Base-by-base conservation (phyloP, 768 basidiomycete genomes). In the Lactifluus hygrophoroides region DNA sequence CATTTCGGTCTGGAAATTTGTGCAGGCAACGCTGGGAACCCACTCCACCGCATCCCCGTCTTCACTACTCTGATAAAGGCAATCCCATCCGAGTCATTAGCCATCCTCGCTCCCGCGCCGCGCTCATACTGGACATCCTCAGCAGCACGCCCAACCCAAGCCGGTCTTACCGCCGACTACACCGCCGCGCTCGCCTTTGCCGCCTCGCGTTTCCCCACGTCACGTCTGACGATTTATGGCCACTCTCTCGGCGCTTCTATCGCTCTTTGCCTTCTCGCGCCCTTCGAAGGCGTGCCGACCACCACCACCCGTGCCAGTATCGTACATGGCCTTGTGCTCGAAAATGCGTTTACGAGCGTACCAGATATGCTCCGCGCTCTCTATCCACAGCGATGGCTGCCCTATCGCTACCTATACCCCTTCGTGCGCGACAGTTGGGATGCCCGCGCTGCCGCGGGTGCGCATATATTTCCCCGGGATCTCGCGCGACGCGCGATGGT, bases 51-150 rank as follows among this genome's bases (percentile, higher is more conserved):
- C 11, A 56, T 78, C 9, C 76, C 78, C 1, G 66, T 77, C 38
- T 79, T 80, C 63, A 63, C 70, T 51, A 53, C 60, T 17, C 63
- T 76, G 3, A 64, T 75, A 2, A 64, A 51, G 50, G 56, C 62
- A 3, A 30, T 66, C 53, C 63, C 51, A 27, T 46, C n/a, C n/a
- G n/a, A n/a, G n/a, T n/a, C 51, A 30, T 48, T 56, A 28, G 46
- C 59, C 65, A 60, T 78, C 56, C 43, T 78, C 42, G 73, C 77
- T 8, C 60, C 75, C 28, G 75, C 78, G 0, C 80, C 80, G 0
- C 74, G 80, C 9, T 78, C 78, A 0, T 81, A 73, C 65, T 80
- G 80, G 75, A 74, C 72, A 19, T 80, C 79, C 3, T 73, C 74
- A 4, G 66, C 62, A 9, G 51, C 71, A 8, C 54, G 68, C 0